Base-by-base conservation (phyloP, 179 eudicot genomes). In the Carnegiea gigantea region DNA sequence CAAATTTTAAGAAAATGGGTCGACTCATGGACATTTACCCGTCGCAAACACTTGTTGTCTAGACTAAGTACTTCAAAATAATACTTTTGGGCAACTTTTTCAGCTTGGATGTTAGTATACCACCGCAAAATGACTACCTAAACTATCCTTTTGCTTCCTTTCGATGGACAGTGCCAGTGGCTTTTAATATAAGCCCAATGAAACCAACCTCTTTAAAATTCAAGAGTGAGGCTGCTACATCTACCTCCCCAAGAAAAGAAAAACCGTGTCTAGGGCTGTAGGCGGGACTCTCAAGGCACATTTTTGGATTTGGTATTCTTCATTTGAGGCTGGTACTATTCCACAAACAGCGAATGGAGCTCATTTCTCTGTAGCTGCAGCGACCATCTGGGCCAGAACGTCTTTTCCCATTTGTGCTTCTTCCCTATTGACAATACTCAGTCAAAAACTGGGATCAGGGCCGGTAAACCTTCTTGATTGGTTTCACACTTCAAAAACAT, bases 361-460 rank as follows among this genome's bases (percentile, higher is more conserved):
- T 80, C 15, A 57, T 51, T 28, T 33, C 62, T 36, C 0, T 40
- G 44, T 40, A 40, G 44, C 44, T 40, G 44, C 40, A 24, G n/a
- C 6, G 33, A 23, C 36, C 28, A 3, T 30, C 43, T 14, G 48
- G 53, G 43, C 8, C 28, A 57, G 72, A 23, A 79, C 28, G 26
- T 60, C 72, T 44, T 20, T 73, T 54, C n/a, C 59, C 20, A 9
- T 46, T 30, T 20, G 24, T 60, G 12, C 23, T 57, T 54, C 36
- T 48, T 15, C 26, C 21, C 14, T 13, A 64, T 26, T 20, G 33
- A 15, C n/a, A 71, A 75, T 30, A 65, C 65, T 28, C 8, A 7
- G 79, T 68, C 79, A 81, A 36, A 67, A 65, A 30, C 33, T 12
- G 40, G 76, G 65, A 67, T 81, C 46, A 77, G 48, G 70, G 71